Conservation (phyloP, 176 grass and related monocot species). For the Neostapfia colusana region DNA sequence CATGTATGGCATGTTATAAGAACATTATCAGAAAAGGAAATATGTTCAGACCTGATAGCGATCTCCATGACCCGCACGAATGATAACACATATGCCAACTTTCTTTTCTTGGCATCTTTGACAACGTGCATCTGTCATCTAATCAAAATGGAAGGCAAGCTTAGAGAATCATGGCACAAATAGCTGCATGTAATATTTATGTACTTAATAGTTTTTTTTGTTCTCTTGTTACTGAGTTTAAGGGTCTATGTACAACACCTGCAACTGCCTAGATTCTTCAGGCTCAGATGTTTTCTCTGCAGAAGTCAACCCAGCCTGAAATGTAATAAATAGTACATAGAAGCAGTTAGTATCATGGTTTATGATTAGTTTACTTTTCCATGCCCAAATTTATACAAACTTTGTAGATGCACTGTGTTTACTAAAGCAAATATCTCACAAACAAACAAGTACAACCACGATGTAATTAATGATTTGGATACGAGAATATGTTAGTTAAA, state of each 20-base stretch:
- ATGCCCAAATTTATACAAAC: background rate
- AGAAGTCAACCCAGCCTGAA: constrained; percentile 73
- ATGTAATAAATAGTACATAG: constrained; percentile 24
- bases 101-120: constrained; percentile 75
- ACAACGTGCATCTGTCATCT: constrained; percentile 95
- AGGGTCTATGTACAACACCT: constrained; percentile 48
- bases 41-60: constrained; percentile 74
- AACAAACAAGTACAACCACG: background rate
- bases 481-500: background rate
- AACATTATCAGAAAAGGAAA: background rate
- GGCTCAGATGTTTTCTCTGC: constrained; percentile 84
- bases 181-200: background rate
- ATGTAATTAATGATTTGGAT: background rate
- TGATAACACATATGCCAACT: constrained; percentile 79
- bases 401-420: background rate
- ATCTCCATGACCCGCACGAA: constrained; percentile 82
- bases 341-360: background rate
- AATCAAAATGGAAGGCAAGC: constrained; percentile 37
- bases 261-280: constrained; percentile 74
- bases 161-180: constrained; percentile 20
- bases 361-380: background rate
- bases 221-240: constrained; percentile 20
- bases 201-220: constrained; percentile 14
- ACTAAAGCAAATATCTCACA: background rate
- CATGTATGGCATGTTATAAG: background rate